Evolutionary conservation across 2,329 filamentous ascomycete species (phyloP), one percentile per base, ranked within the genome.

Genomic region (Diatrype stigma): DNA sequence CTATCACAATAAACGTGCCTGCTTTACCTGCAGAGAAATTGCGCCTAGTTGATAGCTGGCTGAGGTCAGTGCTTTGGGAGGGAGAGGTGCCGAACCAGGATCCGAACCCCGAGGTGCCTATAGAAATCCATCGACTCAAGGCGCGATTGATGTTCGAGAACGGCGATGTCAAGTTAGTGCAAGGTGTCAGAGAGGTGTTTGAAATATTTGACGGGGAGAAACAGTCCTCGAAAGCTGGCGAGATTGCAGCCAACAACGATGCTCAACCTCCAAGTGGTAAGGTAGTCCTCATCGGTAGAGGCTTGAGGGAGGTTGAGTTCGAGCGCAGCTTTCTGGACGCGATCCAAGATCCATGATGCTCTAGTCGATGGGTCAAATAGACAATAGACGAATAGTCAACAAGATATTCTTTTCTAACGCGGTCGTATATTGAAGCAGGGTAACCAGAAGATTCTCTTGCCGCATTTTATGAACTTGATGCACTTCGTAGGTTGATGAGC

Each of bases 101-200:
- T 3, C 57, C 67, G 45, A 58, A 60, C 40, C 52, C 67, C 46
- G 62, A 56, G 49, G 60, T 56, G 45, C 63, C 49, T 42, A 89
- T 95, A 56, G 91, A 96, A 62, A 85, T 97, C 21, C 93, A 99
- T 65, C 82, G 94, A 12, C 74, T 90, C 34, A 99, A 99, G 67
- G 93, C 91, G 1, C 82, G 90, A 2, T 69, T 97, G 6, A 74
- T 81, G 0, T 74, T 93, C 17, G 63, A 72, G 0, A 76, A 85
- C 49, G 90, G 89, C 1, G 73, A 75, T 0, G 73, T 84, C 42
- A 89, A 90, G 65, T 82, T 97, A 56, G 77, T 97, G 7, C 94
- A 99, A 68, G 94, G 92, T 2, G 94, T 99, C 1, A 77, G 93
- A 48, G 93, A 96, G 61, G 81, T 97, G 16, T 99, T 97, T 67